These are phyloP conservation scores for Colletotrichum orbiculare DNA, from an alignment of 2,329 filamentous ascomycete species.

Conservation along the genomic window DNA sequence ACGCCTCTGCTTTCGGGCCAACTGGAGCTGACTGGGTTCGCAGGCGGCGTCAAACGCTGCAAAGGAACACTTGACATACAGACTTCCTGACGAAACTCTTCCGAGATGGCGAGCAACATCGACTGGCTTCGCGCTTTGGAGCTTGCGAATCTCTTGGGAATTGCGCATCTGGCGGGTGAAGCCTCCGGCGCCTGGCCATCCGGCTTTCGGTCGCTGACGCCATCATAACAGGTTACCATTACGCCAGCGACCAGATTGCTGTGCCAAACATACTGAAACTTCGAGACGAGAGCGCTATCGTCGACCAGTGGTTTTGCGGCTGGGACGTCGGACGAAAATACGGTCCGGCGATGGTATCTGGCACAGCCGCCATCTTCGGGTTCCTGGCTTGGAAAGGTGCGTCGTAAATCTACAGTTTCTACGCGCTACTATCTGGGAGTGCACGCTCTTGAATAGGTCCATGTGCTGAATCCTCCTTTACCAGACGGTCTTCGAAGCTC, in stretches of 20 bases:
- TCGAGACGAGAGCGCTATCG: not conserved
- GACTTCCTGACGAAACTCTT: not conserved
- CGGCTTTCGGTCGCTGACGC: not conserved
- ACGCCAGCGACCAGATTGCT: not conserved
- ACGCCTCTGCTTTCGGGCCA: not conserved
- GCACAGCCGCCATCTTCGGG: slow-evolving; percentile 4
- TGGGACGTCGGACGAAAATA: slow-evolving; percentile 11
- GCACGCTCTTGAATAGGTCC: not conserved
- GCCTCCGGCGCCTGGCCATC: not conserved
- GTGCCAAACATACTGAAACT: not conserved
- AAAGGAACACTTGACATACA: no score
- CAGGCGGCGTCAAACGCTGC: no score
- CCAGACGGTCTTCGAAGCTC: slow-evolving; percentile 1
- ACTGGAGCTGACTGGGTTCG: no score
- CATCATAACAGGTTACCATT: not conserved
- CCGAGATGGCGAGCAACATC: not conserved
- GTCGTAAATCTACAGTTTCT: not conserved
- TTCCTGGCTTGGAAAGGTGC: slow-evolving; percentile 23
- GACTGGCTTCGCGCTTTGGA: not conserved
- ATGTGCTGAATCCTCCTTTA: no score
- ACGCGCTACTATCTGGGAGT: no score
- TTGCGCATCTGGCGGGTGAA: slow-evolving; percentile 1
- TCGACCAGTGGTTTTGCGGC: not conserved
- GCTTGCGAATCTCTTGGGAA: not conserved
- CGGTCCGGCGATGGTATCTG: slow-evolving; percentile 10